Percentiles rank a stretch among this genome's conserved stretches.
These are phyloP conservation scores for Backusella liffmaniae DNA, from an alignment of 192 early-diverging fungal genomes.

Conservation along the genomic window DNA sequence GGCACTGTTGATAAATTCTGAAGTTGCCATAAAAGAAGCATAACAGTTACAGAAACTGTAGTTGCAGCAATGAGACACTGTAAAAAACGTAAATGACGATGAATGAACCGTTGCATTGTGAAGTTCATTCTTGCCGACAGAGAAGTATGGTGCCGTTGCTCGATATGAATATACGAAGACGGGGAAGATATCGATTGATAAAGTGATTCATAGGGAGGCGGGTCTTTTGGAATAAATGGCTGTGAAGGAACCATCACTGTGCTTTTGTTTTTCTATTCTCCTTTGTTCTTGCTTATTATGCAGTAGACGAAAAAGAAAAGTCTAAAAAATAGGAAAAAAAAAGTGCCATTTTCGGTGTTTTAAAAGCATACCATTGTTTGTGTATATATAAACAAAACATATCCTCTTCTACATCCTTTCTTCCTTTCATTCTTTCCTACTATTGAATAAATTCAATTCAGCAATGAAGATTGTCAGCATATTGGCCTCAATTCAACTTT, in stretches of 20 bases:
- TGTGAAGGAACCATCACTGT: conserved; percentile 9
- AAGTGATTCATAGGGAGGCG: conserved; percentile 32
- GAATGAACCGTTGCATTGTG: conserved; percentile 8
- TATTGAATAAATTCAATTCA: neutral
- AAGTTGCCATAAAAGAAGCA: conserved; percentile 31
- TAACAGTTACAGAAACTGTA: conserved; percentile 27
- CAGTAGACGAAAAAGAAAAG: neutral
- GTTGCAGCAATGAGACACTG: conserved; percentile 22
- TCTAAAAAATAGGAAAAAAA: neutral
- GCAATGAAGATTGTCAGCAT: neutral
- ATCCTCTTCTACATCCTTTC: neutral
- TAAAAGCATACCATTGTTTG: neutral
- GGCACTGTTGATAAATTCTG: conserved; percentile 23
- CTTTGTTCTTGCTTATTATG: neutral
- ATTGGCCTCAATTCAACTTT: neutral
- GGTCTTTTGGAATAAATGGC: conserved; percentile 19
- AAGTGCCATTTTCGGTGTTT: neutral
- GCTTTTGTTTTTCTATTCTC: neutral
- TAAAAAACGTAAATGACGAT: conserved; percentile 19
- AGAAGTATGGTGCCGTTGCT: neutral
- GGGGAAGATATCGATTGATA: conserved; percentile 11
- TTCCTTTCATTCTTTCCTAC: neutral
- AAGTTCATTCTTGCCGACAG: neutral
- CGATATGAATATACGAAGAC: neutral
- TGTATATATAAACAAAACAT: neutral